Base-by-base conservation (phyloP, 805 yeast species). In the Saccharomyces eubayanus region DNA sequence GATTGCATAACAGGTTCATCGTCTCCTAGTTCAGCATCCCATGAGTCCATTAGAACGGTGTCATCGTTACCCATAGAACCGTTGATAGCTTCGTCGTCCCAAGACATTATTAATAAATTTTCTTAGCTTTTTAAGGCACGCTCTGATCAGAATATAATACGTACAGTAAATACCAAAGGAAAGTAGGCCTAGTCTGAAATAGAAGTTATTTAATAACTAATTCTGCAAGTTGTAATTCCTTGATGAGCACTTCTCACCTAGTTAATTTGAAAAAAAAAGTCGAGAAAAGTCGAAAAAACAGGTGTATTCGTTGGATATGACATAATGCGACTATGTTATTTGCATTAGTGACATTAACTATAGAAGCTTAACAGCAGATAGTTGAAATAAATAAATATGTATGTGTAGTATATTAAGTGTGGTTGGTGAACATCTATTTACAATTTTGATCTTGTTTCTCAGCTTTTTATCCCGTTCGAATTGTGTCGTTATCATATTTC, bases 21-120 rank as follows among this genome's bases (percentile, higher is more conserved):
- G 49, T 83, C 69, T 51, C 68, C 86, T 54, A 73, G 71, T 58
- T 83, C 91, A 57, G 85, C 94, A 69, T 89, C 96, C 89, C 96
- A 88, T 41, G 88, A 81, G 49, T 81, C 84, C 54, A 83, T 78
- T 46, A 65, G 51, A 31, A 80, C 79, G 20, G 79, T 79, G 49
- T 78, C 76, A 50, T 70, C 78, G 46, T 76, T 64, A 14, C 71
- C 65, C 48, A 82, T 71, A 46, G 89, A 82, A 57, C 85, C 82
- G 53, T 83, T 92, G 68, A 88, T 86, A 66, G 87, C 96, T 75
- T 90, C 96, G 82, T 89, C 96, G 80, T 89, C 97, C 73, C 73
- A 70, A 59, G 73, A 70, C 73, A 70, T 70, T 20, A 49, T 41
- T 41, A 16, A 24, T 47, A 12, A 14, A n/a, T 40, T 20, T 45